Base-by-base conservation (phyloP, 2,329 filamentous ascomycete species). In the Leptographium wingfieldii region DNA sequence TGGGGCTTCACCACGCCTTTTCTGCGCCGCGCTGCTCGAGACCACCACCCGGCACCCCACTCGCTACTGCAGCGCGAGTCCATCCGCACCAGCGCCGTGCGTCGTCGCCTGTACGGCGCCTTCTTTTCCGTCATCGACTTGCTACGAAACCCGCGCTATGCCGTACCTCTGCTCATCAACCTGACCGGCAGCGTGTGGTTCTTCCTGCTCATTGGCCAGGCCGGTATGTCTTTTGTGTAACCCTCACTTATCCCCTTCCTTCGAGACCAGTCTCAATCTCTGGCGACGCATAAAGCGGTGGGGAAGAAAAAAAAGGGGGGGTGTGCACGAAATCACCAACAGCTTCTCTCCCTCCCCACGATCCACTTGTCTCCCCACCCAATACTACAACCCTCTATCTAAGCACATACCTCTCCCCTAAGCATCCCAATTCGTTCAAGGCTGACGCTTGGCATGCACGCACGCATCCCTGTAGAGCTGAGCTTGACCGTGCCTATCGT, bases 141-240 rank as follows among this genome's bases (percentile, higher is more conserved):
- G 61, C 73, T 97, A 58, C 78, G 81, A 61, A 91, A 91, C 66
- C 92, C 92, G 43, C 81, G 83, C 22, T 97, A 97, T 73, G 88
- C 90, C 6, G 74, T 95, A 31, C 92, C 92, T 25, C 73, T 97
- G 66, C 74, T 96, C 58, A 73, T 96, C 61, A 97, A 97, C 70
- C 74, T 97, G 58, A 96, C 92, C 3, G 92, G 92, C 35, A 95
- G 90, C 69, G 80, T 96, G 59, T 97, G 92, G 92, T 97, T 97
- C 74, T 97, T 97, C 67, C 73, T 97, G 66, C 77, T 97, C 65
- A 92, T 97, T 73, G 92, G 92, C 7, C 84, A 94, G 71, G 92
- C 92, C 67, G 91, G 91, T 95, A 73, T 67, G 87, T 80, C 33
- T 46, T 19, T 33, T 6, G 29, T 14, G 27, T 19, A 48, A 49